Evolutionary conservation across 805 yeast species (phyloP).

Genomic region (Suhomyces vadensis): DNA sequence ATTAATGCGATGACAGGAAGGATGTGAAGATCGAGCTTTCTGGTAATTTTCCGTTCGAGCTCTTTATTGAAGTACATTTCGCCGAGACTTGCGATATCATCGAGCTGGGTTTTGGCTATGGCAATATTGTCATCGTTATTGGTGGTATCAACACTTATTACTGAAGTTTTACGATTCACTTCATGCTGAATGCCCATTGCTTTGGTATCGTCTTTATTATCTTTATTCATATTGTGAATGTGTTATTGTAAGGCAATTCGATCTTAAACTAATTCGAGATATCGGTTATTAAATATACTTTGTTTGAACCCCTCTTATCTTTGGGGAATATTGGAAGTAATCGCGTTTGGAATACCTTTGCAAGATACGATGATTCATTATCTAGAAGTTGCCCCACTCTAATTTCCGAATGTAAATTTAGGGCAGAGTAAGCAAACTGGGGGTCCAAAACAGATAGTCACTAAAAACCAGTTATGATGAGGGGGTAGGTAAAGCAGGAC

Average conservation of each 20-base stretch:
- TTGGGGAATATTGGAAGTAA: too few relatives aligned
- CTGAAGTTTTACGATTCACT: slow-evolving; percentile 8
- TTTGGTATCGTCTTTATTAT: slow-evolving; percentile 9
- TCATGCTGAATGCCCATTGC: slow-evolving; percentile 6
- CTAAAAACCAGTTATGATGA: too few relatives aligned
- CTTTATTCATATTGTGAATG: not conserved
- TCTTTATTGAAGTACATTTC: slow-evolving; percentile 16
- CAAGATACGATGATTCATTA: not conserved
- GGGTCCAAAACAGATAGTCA: not conserved
- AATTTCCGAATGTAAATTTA: not conserved
- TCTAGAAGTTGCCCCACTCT: not conserved
- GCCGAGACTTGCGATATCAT: slow-evolving; percentile 17
- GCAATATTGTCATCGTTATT: not conserved
- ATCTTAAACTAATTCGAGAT: not conserved
- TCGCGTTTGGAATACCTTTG: not conserved
- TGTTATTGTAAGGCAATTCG: too few relatives aligned
- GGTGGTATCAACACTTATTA: slow-evolving; percentile 7
- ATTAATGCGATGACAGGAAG: slow-evolving; percentile 47
- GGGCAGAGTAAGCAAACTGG: not conserved
- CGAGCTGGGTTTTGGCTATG: slow-evolving; percentile 7
- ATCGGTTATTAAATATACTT: not conserved
- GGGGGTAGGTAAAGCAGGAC: not conserved
- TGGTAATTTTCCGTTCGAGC: slow-evolving; percentile 32
- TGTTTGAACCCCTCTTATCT: not conserved
- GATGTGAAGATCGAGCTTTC: slow-evolving; percentile 46